phyloP scores from a whole-genome alignment of 208 protist species.

The Porcisia deanei region DNA sequence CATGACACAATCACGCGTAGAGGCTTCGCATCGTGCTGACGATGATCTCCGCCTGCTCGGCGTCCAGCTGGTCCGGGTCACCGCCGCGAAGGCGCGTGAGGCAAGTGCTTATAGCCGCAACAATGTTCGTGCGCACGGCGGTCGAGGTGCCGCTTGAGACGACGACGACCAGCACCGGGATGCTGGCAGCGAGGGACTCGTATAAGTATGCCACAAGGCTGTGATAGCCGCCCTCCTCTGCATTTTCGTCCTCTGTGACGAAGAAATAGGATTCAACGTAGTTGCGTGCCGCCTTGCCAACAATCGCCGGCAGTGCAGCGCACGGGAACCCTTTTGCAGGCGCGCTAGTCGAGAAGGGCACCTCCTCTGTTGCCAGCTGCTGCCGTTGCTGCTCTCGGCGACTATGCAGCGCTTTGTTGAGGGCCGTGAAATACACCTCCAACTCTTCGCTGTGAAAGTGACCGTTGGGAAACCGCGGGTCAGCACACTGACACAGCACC shows the following conservation, averaged over 20 bases:
- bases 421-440: constrained; percentile 30
- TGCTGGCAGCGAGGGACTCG: constrained; percentile 24
- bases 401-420: constrained; percentile 19
- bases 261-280: constrained; percentile 74
- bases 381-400: constrained; percentile 16
- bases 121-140: constrained; percentile 41
- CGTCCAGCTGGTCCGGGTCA: constrained; percentile 33
- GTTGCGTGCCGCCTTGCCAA: constrained; percentile 27
- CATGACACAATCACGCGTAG: constrained; percentile 16
- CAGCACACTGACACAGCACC: constrained; percentile 42
- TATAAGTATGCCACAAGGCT: constrained; percentile 41
- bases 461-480: constrained; percentile 41
- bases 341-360: not conserved
- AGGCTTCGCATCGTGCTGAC: constrained; percentile 38
- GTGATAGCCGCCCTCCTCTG: constrained; percentile 42
- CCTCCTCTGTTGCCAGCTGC: constrained; percentile 4
- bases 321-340: not conserved
- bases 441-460: constrained; percentile 34
- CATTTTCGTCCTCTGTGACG: constrained; percentile 34
- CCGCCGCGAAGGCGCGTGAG: constrained; percentile 17
- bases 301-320: constrained; percentile 39
- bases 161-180: constrained; percentile 51
- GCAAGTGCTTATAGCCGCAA: constrained; percentile 41
- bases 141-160: constrained; percentile 28
- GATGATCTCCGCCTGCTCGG: constrained; percentile 41